These are phyloP conservation scores for Boehmeria nivea DNA, from an alignment of 306 rosid genomes.

Conservation along the genomic window DNA sequence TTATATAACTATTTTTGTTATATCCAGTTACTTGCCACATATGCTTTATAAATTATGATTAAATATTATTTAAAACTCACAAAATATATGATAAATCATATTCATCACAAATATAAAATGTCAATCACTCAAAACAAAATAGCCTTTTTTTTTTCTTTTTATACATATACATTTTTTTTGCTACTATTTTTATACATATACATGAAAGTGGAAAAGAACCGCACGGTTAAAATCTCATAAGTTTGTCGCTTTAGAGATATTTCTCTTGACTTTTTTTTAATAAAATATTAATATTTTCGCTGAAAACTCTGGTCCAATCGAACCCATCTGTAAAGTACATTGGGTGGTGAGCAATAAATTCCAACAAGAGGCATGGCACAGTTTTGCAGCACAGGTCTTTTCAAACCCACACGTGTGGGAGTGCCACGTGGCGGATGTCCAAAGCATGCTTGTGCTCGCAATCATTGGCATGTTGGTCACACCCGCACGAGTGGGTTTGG, in stretches of 20 bases:
- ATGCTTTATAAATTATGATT: no score
- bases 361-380: not conserved
- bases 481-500: constrained; percentile 57
- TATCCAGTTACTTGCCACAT: no score
- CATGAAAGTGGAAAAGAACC: not conserved
- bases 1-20: no score
- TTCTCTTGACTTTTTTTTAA: constrained; percentile 12
- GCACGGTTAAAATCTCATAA: not conserved
- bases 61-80: no score
- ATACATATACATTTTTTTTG: no score
- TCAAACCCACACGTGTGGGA: constrained; percentile 43
- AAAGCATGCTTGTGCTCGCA: constrained; percentile 29
- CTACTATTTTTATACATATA: not conserved
- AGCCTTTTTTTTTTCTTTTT: no score
- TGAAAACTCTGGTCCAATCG: constrained; percentile 31
- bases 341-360: constrained; percentile 34
- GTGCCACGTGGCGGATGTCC: constrained; percentile 24
- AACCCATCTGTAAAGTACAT: constrained; percentile 12
- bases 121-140: no score
- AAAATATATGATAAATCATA: no score
- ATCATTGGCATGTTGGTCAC: constrained; percentile 42
- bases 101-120: no score
- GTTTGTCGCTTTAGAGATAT: constrained; percentile 11
- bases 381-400: constrained; percentile 10
- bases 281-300: not conserved